phyloP scores from a whole-genome alignment of 176 grass and related monocot species.

The Puya raimondii region DNA sequence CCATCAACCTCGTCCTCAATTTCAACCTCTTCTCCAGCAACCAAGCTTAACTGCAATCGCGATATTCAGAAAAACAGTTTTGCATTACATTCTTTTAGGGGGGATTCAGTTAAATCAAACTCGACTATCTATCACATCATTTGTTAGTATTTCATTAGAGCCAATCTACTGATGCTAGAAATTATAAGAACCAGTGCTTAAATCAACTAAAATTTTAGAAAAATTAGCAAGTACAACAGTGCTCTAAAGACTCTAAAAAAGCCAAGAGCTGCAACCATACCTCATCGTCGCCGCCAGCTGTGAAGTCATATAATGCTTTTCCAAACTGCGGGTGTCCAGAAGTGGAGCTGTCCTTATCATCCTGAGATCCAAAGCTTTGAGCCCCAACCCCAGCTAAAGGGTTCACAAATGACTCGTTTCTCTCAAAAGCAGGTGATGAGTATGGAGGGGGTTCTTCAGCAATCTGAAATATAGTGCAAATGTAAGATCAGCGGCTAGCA shows the following conservation, averaged over 20 bases:
- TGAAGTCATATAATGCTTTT: constrained; percentile 93
- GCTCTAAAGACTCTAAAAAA: neutral
- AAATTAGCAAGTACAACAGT: neutral
- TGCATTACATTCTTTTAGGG: neutral
- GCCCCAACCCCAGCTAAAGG: constrained; percentile 53
- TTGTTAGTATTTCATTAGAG: neutral
- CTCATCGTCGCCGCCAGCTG: constrained; percentile 96
- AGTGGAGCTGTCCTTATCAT: constrained; percentile 47
- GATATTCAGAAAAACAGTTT: constrained; percentile 19
- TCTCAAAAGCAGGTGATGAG: constrained; percentile 57
- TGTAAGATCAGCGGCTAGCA: constrained; percentile 5
- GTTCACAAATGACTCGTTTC: constrained; percentile 75
- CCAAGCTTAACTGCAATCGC: constrained; percentile 70
- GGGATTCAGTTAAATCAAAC: neutral
- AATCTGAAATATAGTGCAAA: constrained; percentile 48
- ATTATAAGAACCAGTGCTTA: neutral
- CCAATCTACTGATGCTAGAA: neutral
- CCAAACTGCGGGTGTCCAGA: constrained; percentile 85
- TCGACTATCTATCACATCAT: neutral
- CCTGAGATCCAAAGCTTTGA: constrained; percentile 43
- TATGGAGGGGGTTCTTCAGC: constrained; percentile 87
- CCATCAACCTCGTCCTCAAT: constrained; percentile 98
- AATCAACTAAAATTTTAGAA: neutral
- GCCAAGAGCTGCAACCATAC: constrained; percentile 29
- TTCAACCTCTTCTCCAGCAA: constrained; percentile 83